Base-by-base conservation (phyloP, 2,329 filamentous ascomycete genomes). In the Neoscytalidium dimidiatum region DNA sequence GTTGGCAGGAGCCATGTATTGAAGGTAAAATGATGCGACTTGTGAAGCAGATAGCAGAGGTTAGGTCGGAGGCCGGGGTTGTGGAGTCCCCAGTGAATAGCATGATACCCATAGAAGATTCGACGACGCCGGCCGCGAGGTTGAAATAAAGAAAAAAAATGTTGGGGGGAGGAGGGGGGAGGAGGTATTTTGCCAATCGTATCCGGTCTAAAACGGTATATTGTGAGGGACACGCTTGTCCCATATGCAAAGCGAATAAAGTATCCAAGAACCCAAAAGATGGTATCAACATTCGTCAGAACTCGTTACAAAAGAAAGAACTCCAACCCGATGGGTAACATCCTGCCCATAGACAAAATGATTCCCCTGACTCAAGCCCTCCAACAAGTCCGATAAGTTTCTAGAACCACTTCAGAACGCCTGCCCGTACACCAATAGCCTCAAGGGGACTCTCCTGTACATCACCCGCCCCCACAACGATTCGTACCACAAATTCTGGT, bases 221-320 rank as follows among this genome's bases (percentile, higher is more conserved):
- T n/a, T n/a, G n/a, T n/a, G n/a, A n/a, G n/a, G n/a, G n/a, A n/a
- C n/a, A 49, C 4, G 4, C 5, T 33, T 28, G 13, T 29, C 29
- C 29, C 6, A 33, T 33, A 19, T n/a, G 29, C 28, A 52, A 7
- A 7, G 14, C 23, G n/a, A 8, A 14, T 19, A 44, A 44, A 13
- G 23, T 26, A 31, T 26, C 8, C 21, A 13, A n/a, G n/a, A 58
- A 19, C 26, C 53, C 53, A 5, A 41, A 58, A 38, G 13, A 28
- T 46, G 56, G 56, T 60, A 60, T 60, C 56, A 28, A 60, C 56
- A 46, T 60, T 33, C 56, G 41, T 60, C 8, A 60, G n/a, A 60
- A 60, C 29, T 33, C 56, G 41, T 60, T 28, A 60, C 21, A 60
- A 26, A 33, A 29, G 44, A 4, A 19, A 44, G 17, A 26, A 4